Evolutionary conservation across 371 early-diverging fungal species (phyloP).

Genomic region (Mortierella polycephala): DNA sequence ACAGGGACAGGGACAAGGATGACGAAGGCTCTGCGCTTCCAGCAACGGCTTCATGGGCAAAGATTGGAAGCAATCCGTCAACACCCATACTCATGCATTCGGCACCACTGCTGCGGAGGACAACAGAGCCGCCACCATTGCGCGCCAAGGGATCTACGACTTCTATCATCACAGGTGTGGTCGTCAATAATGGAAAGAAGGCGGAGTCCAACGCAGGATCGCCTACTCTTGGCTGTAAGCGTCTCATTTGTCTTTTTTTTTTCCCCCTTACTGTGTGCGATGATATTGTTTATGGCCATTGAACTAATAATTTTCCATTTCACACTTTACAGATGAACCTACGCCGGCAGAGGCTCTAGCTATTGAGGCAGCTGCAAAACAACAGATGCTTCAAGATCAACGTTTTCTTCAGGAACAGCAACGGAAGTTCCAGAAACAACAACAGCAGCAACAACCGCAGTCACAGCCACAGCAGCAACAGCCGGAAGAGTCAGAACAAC

Average conservation of each 20-base stretch:
- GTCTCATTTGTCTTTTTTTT: too few relatives aligned
- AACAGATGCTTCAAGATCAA: constrained; percentile 53
- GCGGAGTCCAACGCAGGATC: constrained; percentile 15
- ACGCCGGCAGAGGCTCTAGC: constrained; percentile 54
- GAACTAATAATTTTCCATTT: not conserved
- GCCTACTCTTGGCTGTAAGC: constrained; percentile 36
- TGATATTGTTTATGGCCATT: not conserved
- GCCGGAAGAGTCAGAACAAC: constrained; percentile 18
- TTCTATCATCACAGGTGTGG: constrained; percentile 60
- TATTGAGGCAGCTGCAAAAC: constrained; percentile 65
- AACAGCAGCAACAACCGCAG: constrained; percentile 24
- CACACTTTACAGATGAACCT: constrained; percentile 18
- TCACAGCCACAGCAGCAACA: constrained; percentile 26
- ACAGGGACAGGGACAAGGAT: constrained; percentile 17
- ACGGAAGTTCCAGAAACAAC: constrained; percentile 44
- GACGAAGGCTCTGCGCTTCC: constrained; percentile 65
- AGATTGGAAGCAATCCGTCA: constrained; percentile 61
- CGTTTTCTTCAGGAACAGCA: constrained; percentile 54
- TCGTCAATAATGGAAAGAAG: constrained; percentile 43
- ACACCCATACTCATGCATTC: constrained; percentile 60
- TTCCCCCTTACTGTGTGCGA: not conserved
- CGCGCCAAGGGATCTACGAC: constrained; percentile 54
- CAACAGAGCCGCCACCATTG: constrained; percentile 44
- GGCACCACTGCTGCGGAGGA: constrained; percentile 55
- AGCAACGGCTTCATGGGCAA: constrained; percentile 75